Conservation (phyloP, 495 filamentous ascomycete genomes). For the Xylaria flabelliformis region DNA sequence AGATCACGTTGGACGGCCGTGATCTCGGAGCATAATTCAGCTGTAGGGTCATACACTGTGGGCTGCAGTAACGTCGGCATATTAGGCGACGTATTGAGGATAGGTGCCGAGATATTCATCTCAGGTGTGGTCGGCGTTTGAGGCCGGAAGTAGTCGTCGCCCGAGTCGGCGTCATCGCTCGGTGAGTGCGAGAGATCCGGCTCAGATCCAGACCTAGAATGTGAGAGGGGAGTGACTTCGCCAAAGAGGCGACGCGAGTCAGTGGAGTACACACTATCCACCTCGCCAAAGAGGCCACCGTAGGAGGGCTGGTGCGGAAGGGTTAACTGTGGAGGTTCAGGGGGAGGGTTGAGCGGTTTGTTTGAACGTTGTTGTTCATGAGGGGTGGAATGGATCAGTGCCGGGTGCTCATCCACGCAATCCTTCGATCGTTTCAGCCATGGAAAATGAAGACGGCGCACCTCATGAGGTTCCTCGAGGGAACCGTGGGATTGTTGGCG, state of each 20-base stretch:
- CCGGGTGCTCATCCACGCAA: conserved; percentile 26
- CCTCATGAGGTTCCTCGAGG: conserved; percentile 35
- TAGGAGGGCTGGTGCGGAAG: conserved; percentile 32
- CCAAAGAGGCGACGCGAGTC: conserved; percentile 39
- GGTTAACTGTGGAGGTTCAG: conserved; percentile 33
- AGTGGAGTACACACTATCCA: conserved; percentile 37
- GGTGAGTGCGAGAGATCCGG: conserved; percentile 41
- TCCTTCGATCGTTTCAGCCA: conserved; percentile 35
- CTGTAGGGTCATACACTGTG: conserved; percentile 54
- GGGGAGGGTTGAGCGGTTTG: conserved; percentile 26
- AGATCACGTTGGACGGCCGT: conserved; percentile 50
- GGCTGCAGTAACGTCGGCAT: conserved; percentile 52
- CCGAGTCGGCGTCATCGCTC: conserved; percentile 50
- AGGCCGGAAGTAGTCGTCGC: conserved; percentile 47
- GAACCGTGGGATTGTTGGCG: conserved; percentile 43
- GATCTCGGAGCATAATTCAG: conserved; percentile 48
- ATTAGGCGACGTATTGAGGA: conserved; percentile 47
- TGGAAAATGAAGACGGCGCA: conserved; percentile 34
- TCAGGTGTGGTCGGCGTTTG: conserved; percentile 38
- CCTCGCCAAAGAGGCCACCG: conserved; percentile 36
- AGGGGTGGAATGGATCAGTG: conserved; percentile 15
- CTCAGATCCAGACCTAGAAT: conserved; percentile 32
- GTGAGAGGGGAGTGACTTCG: conserved; percentile 34
- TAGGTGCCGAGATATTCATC: conserved; percentile 52
- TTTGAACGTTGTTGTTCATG: conserved; percentile 33